A percentile compares a stretch with the other conserved stretches of the same genome.
Conservation (phyloP, 2,329 filamentous ascomycete genomes). For the Cladosporium austrohemisphaericum region DNA sequence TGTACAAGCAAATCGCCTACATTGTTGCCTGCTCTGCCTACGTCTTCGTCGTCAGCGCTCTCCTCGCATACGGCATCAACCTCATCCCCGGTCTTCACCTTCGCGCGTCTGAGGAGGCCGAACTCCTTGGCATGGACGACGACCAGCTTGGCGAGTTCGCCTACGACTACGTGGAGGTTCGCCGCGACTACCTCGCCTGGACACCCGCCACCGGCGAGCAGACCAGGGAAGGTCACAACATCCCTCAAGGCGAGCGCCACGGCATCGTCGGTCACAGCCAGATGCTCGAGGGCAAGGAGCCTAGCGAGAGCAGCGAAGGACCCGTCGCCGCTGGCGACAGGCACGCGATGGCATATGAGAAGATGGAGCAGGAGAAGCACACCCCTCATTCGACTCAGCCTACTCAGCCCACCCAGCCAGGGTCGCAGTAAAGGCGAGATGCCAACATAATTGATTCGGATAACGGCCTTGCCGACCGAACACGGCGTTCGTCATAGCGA, state of each 20-base stretch:
- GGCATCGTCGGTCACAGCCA: conserved; percentile 59
- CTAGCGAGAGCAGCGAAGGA: conserved; percentile 44
- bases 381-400: neutral
- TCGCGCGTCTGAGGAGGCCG: conserved; percentile 74
- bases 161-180: conserved; percentile 86
- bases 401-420: too few species aligned
- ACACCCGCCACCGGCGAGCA: conserved; percentile 69
- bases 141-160: conserved; percentile 88
- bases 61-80: conserved; percentile 73
- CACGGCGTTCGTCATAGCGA: neutral
- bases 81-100: conserved; percentile 73
- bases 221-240: conserved; percentile 53
- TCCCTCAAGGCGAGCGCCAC: conserved; percentile 64
- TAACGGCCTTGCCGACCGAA: neutral
- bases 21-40: conserved; percentile 64
- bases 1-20: conserved; percentile 79
- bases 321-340: conserved; percentile 51
- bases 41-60: conserved; percentile 68
- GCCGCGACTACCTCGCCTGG: conserved; percentile 84
- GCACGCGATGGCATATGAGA: conserved; percentile 50
- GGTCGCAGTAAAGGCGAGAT: neutral
- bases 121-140: conserved; percentile 83
- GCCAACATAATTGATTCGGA: neutral
- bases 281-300: conserved; percentile 57
- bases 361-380: conserved; percentile 31